phyloP scores from a whole-genome alignment of 129 eudicot species.

The Flaveria trinervia region DNA sequence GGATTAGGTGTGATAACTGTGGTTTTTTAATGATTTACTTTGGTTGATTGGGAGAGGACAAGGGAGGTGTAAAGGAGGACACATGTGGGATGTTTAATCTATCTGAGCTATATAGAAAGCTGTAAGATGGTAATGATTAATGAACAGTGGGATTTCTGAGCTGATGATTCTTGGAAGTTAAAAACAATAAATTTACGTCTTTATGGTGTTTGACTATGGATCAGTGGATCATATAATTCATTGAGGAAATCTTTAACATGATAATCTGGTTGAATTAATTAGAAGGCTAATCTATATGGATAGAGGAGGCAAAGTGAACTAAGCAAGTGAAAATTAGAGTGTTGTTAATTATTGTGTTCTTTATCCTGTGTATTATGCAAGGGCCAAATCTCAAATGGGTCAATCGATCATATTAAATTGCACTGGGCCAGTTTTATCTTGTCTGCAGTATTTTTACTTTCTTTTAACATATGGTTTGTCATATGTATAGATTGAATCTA shows the following conservation, averaged over 20 bases:
- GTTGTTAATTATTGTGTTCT: neutral
- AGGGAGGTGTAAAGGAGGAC: neutral
- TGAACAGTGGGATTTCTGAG: neutral
- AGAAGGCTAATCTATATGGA: no score
- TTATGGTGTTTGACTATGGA: neutral
- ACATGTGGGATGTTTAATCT: neutral
- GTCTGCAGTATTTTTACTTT: neutral
- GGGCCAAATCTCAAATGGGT: neutral
- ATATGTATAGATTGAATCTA: conserved; percentile 61
- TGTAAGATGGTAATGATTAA: neutral
- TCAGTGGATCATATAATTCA: neutral
- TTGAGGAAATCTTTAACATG: neutral
- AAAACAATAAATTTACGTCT: neutral
- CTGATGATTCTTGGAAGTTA: neutral
- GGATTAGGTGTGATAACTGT: neutral
- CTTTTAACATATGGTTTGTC: conserved; percentile 1
- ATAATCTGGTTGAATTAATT: neutral
- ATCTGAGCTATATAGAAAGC: neutral
- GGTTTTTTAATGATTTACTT: neutral
- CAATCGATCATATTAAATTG: neutral
- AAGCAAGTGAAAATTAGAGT: neutral
- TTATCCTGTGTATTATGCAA: conserved; percentile 1
- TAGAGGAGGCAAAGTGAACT: no score
- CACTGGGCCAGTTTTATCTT: neutral
- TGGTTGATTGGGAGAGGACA: conserved; percentile 5